A percentile compares a stretch with the other conserved stretches of the same genome.
Conservation (phyloP, 2,329 filamentous ascomycete genomes). For the Monilinia aucupariae region DNA sequence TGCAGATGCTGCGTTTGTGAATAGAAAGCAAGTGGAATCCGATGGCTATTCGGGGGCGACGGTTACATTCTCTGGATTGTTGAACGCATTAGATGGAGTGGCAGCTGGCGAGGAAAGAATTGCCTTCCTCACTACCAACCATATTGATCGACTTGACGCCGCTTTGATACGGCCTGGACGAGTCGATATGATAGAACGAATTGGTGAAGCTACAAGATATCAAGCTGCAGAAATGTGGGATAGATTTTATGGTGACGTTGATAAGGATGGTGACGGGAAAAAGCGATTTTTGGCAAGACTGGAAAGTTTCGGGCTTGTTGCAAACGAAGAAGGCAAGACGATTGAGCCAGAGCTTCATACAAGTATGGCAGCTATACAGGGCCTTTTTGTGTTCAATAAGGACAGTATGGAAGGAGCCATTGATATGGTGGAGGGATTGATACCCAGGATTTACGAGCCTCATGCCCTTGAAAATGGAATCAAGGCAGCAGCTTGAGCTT, state of each 20-base stretch:
- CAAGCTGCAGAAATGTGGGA: constrained; percentile 89
- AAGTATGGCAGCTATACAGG: constrained; percentile 89
- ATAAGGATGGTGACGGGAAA: constrained; percentile 56
- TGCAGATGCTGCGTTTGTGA: constrained; percentile 45
- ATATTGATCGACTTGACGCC: constrained; percentile 78
- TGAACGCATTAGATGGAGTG: constrained; percentile 85
- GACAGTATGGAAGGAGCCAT: constrained; percentile 84
- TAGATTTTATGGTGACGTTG: constrained; percentile 84
- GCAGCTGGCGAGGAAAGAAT: constrained; percentile 91
- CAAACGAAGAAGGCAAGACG: constrained; percentile 38
- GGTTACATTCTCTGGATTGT: constrained; percentile 80
- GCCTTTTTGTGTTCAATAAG: constrained; percentile 93
- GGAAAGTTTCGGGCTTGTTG: constrained; percentile 64
- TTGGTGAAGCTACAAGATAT: constrained; percentile 80
- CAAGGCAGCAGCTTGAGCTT: constrained; percentile 13
- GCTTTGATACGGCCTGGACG: constrained; percentile 85
- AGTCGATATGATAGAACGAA: constrained; percentile 86
- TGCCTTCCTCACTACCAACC: constrained; percentile 92
- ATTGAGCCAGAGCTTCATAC: constrained; percentile 40
- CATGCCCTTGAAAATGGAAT: constrained; percentile 18
- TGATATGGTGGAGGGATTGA: constrained; percentile 64
- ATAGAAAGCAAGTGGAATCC: constrained; percentile 53
- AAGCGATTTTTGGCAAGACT: constrained; percentile 66
- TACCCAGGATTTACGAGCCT: constrained; percentile 52
- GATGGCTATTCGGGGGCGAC: constrained; percentile 32